Evolutionary conservation across 148 eudicot species (phyloP).

Genomic region (Nepenthes mirabilis): DNA sequence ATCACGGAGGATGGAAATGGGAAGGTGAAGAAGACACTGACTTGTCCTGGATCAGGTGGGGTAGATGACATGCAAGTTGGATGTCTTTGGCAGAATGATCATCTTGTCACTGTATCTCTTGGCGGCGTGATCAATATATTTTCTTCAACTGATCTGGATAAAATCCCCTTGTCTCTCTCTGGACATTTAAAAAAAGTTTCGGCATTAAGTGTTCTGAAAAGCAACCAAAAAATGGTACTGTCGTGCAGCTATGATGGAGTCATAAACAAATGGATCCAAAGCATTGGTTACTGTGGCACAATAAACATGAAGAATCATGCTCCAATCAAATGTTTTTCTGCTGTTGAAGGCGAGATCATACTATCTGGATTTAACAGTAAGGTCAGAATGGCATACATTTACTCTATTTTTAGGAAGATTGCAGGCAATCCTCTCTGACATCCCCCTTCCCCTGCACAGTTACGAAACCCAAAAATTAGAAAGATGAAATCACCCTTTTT

Average conservation of each 20-base stretch:
- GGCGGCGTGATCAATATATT: slow-evolving; percentile 70
- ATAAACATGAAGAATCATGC: slow-evolving; percentile 65
- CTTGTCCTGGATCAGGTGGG: slow-evolving; percentile 72
- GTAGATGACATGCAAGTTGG: slow-evolving; percentile 96
- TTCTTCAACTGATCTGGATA: slow-evolving; percentile 67
- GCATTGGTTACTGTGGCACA: slow-evolving; percentile 66
- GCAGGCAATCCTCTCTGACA: neutral
- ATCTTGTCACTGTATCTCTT: slow-evolving; percentile 75
- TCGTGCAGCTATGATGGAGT: slow-evolving; percentile 94
- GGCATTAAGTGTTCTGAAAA: slow-evolving; percentile 49
- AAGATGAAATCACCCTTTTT: too few relatives aligned
- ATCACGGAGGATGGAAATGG: slow-evolving; percentile 71
- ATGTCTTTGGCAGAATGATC: slow-evolving; percentile 93
- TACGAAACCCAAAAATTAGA: too few relatives aligned
- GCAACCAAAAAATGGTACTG: slow-evolving; percentile 38
- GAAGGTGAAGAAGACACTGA: slow-evolving; percentile 39
- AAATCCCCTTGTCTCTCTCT: slow-evolving; percentile 51
- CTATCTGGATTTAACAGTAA: slow-evolving; percentile 80
- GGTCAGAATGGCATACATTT: slow-evolving; percentile 23
- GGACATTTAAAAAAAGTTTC: slow-evolving; percentile 91
- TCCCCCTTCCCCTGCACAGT: neutral
- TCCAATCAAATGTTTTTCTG: slow-evolving; percentile 85
- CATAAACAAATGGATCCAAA: slow-evolving; percentile 75
- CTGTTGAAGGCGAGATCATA: slow-evolving; percentile 67
- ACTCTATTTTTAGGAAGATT: neutral